Base-by-base conservation (phyloP, 2,329 filamentous ascomycete genomes). In the Beauveria pseudobassiana region DNA sequence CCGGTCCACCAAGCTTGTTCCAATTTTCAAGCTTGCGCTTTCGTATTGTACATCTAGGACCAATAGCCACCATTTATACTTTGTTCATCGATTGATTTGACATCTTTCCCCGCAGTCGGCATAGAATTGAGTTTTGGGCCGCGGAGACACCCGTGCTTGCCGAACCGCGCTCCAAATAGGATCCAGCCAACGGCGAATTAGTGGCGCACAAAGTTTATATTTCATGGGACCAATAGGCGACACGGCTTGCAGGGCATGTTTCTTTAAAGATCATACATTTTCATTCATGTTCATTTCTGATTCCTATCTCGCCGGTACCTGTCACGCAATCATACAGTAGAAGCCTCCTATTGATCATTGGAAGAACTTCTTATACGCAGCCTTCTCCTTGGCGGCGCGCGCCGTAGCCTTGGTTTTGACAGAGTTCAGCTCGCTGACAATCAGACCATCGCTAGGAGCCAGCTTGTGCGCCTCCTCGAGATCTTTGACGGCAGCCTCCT, bases 301-400 rank as follows among this genome's bases (percentile, higher is more conserved):
- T 24, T 22, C 8, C 18, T 24, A 38, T 38, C 34, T 38, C 34
- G 14, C 16, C 14, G 1, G 12, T 18, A n/a, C 12, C 20, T 20
- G 16, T 45, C 40, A n/a, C 22, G 9, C 26, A 38, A 57, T 57
- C 20, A 57, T 57, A 57, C 54, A 57, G 40, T 34, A 5, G 6
- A 56, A 46, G 40, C 6, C 20, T 18, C 40, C 75, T 70, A 87
- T 46, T 79, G 74, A 72, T 75, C 70, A 87, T 46, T 79, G 74
- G 72, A 98, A 98, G 77, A 96, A 95, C 79, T 96, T 98, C 79
- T 89, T 90, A 74, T 93, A 96, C 6, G 88, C 89, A 68, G 90
- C 91, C 84, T 93, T 96, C 80, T 97, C 91, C 84, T 93, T 96
- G 73, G 89, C 89, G 64, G 86, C 82, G 64, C 88, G 83, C 62